phyloP scores from a whole-genome alignment of 805 yeast species.

The Saturnispora ahearnii region DNA sequence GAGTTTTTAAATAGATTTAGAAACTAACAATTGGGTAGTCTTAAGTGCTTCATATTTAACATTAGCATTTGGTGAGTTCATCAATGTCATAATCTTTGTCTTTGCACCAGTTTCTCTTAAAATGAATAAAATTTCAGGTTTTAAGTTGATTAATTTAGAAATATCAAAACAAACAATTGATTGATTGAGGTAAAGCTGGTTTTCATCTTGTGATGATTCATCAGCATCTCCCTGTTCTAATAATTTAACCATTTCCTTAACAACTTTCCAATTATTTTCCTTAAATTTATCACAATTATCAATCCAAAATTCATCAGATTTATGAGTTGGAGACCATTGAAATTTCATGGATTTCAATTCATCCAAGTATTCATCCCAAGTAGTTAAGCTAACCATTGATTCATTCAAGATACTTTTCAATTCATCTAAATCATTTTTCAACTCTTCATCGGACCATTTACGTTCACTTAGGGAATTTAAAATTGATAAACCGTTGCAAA shows the following conservation, averaged over 20 bases:
- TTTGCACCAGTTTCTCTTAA: slow-evolving; percentile 55
- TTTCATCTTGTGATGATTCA: background rate
- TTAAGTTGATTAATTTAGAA: slow-evolving; percentile 47
- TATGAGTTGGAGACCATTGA: slow-evolving; percentile 89
- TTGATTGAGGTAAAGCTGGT: slow-evolving; percentile 28
- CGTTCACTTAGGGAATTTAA: slow-evolving; percentile 67
- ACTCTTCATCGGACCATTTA: slow-evolving; percentile 92
- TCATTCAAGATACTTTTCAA: slow-evolving; percentile 56
- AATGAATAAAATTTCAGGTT: slow-evolving; percentile 51
- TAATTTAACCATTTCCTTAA: slow-evolving; percentile 50
- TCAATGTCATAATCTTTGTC: slow-evolving; percentile 72
- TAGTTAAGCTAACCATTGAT: slow-evolving; percentile 70
- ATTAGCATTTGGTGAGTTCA: slow-evolving; percentile 73
- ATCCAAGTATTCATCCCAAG: slow-evolving; percentile 83
- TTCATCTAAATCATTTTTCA: slow-evolving; percentile 57
- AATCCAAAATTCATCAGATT: slow-evolving; percentile 80
- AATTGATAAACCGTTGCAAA: slow-evolving; percentile 66
- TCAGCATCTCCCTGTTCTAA: slow-evolving; percentile 29
- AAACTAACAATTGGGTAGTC: slow-evolving; percentile 89
- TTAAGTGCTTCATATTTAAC: slow-evolving; percentile 92
- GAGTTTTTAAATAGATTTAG: slow-evolving; percentile 47
- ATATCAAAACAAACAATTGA: slow-evolving; percentile 66
- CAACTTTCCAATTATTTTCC: slow-evolving; percentile 64
- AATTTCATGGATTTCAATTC: slow-evolving; percentile 74
- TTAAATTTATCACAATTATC: slow-evolving; percentile 72